Conservation (phyloP, 2,329 filamentous ascomycete species). For the Helotiales sp. region DNA sequence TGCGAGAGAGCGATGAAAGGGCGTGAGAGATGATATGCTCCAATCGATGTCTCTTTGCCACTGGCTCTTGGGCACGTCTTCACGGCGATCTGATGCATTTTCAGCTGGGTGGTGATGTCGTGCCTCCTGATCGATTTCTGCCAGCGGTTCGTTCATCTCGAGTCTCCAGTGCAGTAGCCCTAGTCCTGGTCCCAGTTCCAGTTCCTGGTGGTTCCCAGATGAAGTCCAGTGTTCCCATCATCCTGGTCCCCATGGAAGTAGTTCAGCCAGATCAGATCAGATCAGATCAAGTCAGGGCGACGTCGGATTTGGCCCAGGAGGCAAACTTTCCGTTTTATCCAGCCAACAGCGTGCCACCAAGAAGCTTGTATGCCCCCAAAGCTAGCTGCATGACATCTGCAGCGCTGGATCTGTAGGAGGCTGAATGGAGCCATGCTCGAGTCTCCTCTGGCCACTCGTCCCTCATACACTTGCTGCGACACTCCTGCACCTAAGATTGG, state of each 20-base stretch:
- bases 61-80: not conserved
- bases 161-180: constrained; percentile 9
- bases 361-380: constrained; percentile 16
- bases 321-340: not conserved
- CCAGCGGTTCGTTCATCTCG: constrained; percentile 15
- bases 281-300: not conserved
- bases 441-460: constrained; percentile 12
- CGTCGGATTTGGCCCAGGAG: not conserved
- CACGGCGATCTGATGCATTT: not conserved
- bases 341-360: constrained; percentile 14
- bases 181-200: not conserved
- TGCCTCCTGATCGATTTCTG: constrained; percentile 11
- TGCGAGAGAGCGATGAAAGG: not conserved
- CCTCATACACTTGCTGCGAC: not conserved
- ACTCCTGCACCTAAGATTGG: not conserved
- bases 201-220: no score
- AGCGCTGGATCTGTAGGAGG: constrained; percentile 26
- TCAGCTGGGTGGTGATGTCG: constrained; percentile 13
- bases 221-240: not conserved
- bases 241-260: not conserved
- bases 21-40: not conserved
- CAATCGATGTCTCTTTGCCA: constrained; percentile 10
- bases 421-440: constrained; percentile 27
- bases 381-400: constrained; percentile 15
- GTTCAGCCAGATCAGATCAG: not conserved